A percentile compares a stretch with the other conserved stretches of the same genome.
Evolutionary conservation across 129 eudicot species (phyloP).

Genomic region (Pulicaria dysenterica): DNA sequence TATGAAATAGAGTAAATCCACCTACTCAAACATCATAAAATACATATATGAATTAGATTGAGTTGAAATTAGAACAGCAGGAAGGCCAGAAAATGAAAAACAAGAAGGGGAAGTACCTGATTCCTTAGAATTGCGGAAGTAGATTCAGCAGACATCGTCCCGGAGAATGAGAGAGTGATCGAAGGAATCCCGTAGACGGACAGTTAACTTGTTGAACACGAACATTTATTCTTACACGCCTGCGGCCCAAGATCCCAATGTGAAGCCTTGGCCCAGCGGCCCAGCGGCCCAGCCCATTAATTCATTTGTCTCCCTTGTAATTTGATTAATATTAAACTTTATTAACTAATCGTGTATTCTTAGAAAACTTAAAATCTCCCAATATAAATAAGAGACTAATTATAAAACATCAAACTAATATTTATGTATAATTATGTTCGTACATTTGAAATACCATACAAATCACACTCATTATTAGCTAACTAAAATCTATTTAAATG

Average conservation of each 20-base stretch:
- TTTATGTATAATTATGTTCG: no score
- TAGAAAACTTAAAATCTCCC: no score
- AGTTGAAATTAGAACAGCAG: background rate
- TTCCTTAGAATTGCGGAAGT: slow-evolving; percentile 56
- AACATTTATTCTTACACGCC: slow-evolving; percentile 7
- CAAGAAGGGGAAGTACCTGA: slow-evolving; percentile 36
- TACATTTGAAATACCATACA: no score
- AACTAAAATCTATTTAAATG: no score
- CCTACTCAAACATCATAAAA: slow-evolving; percentile 42
- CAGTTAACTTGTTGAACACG: slow-evolving; percentile 21
- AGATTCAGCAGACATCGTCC: slow-evolving; percentile 63
- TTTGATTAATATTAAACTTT: no score
- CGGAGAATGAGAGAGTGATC: slow-evolving; percentile 21
- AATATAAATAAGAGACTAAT: no score
- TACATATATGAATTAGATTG: background rate
- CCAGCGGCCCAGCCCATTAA: slow-evolving; percentile 15
- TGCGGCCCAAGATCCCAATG: background rate
- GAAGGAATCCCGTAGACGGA: slow-evolving; percentile 12
- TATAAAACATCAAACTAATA: no score
- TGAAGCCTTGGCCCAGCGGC: background rate
- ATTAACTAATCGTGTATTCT: no score
- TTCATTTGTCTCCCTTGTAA: background rate
- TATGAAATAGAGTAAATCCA: slow-evolving; percentile 79
- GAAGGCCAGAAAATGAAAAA: background rate
- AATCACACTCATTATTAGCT: no score